A percentile compares a stretch with the other conserved stretches of the same genome.
Conservation (phyloP, 2,329 filamentous ascomycete species). For the Zymoseptoria crescenta region DNA sequence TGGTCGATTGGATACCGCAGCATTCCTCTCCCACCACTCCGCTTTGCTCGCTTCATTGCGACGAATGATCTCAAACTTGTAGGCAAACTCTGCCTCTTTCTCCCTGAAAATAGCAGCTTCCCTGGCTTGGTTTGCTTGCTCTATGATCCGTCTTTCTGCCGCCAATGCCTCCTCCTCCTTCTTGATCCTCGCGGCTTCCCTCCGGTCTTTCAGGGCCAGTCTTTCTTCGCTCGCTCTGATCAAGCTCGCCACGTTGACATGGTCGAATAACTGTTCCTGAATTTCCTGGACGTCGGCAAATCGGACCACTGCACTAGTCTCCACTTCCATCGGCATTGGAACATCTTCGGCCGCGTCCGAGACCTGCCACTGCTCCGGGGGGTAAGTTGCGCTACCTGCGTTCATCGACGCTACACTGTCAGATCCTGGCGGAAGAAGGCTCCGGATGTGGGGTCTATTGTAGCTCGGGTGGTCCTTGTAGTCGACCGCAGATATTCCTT, state of each 20-base stretch:
- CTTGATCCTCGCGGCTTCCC: not conserved
- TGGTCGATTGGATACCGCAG: not conserved
- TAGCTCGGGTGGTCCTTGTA: not conserved
- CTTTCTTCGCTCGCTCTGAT: too few species aligned
- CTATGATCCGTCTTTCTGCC: not conserved
- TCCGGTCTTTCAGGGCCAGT: not conserved
- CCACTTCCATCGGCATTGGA: not conserved
- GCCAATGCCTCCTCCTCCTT: not conserved
- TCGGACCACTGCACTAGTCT: not conserved
- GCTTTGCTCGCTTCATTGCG: not conserved
- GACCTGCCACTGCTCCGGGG: not conserved
- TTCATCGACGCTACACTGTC: not conserved
- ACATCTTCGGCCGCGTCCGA: not conserved
- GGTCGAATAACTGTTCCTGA: not conserved
- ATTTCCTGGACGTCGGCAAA: not conserved
- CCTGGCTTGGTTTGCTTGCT: too few species aligned
- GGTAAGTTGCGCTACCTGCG: not conserved
- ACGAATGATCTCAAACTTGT: not conserved
- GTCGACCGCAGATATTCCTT: not conserved
- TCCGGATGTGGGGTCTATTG: not conserved
- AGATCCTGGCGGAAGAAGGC: not conserved
- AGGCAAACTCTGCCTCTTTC: not conserved
- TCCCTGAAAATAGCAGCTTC: not conserved
- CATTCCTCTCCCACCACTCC: not conserved
- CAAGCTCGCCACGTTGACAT: too few species aligned